phyloP scores from a whole-genome alignment of 1,139 yeast genomes.

The Taiozyma onychis region DNA sequence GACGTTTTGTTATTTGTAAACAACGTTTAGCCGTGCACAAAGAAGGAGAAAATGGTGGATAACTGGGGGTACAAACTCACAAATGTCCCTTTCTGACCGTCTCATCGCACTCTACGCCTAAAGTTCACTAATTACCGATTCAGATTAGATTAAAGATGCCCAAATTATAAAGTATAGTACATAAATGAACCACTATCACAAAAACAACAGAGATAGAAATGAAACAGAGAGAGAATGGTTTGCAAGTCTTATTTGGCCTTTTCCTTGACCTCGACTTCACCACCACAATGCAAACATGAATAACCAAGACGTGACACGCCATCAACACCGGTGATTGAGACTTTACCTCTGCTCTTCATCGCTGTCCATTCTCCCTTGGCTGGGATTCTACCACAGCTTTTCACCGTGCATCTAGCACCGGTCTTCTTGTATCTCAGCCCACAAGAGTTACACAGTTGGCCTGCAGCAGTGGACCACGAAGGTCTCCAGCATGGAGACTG shows the following conservation, averaged over 20 bases:
- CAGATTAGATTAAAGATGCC: neutral
- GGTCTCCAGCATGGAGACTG: constrained; percentile 99
- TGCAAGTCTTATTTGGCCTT: constrained; percentile 5
- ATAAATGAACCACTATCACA: neutral
- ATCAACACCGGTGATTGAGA: constrained; percentile 35
- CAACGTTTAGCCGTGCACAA: too few species aligned
- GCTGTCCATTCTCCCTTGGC: constrained; percentile 94
- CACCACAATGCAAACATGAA: constrained; percentile 67
- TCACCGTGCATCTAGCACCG: constrained; percentile 79
- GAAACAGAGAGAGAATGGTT: neutral
- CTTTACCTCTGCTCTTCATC: constrained; percentile 69
- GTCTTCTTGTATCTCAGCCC: constrained; percentile 94
- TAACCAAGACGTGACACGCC: constrained; percentile 31
- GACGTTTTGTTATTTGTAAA: too few species aligned
- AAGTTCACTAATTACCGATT: neutral
- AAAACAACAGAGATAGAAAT: neutral
- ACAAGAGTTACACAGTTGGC: constrained; percentile 94
- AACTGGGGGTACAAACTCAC: neutral
- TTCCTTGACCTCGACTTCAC: constrained; percentile 44
- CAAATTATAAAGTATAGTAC: neutral
- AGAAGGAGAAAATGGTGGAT: neutral
- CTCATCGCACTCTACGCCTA: neutral
- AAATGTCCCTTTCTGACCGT: neutral
- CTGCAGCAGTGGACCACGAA: constrained; percentile 83
- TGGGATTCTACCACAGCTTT: constrained; percentile 78